These are phyloP conservation scores for Fusarium sp. DNA, from an alignment of 2,329 filamentous ascomycete genomes.

Conservation along the genomic window DNA sequence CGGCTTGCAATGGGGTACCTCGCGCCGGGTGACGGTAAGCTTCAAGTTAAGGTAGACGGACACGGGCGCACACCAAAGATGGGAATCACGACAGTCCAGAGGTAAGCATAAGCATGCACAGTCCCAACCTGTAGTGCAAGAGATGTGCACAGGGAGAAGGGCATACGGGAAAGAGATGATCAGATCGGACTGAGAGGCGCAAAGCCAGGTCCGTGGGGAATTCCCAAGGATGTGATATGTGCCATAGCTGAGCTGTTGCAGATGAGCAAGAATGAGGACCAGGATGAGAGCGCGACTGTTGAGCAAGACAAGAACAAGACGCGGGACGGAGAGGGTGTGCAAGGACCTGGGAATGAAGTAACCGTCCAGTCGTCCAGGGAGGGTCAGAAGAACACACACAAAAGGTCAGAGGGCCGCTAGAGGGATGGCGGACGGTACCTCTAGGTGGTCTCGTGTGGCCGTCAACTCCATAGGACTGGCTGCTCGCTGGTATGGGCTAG, in stretches of 20 bases:
- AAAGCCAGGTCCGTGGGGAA: conserved; percentile 32
- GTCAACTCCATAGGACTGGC: conserved; percentile 41
- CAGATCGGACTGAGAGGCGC: conserved; percentile 18
- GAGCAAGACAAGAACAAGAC: conserved; percentile 2
- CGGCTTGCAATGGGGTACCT: conserved; percentile 20
- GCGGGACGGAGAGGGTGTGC: conserved; percentile 25
- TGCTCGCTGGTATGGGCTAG: conserved; percentile 40
- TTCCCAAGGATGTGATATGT: conserved; percentile 31
- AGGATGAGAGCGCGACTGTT: conserved; percentile 19
- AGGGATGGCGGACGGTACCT: conserved; percentile 28
- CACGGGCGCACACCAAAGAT: not conserved
- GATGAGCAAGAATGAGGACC: conserved; percentile 37
- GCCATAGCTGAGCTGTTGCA: conserved; percentile 28
- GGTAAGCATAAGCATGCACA: conserved; percentile 30
- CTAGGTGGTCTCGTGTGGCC: conserved; percentile 40
- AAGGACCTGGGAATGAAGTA: conserved; percentile 35
- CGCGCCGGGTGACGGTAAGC: not conserved
- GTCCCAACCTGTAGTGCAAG: not conserved
- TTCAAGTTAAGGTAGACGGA: conserved; percentile 12
- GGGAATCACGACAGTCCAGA: conserved; percentile 3
- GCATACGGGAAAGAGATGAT: conserved; percentile 20
- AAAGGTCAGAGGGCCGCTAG: conserved; percentile 38
- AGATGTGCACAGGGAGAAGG: conserved; percentile 32
- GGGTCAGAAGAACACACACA: conserved; percentile 43
- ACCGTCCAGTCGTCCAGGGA: conserved; percentile 19